A percentile compares a stretch with the other conserved stretches of the same genome.
Evolutionary conservation across 208 protist species (phyloP).

Genomic region (Vickermania ingenoplastis): DNA sequence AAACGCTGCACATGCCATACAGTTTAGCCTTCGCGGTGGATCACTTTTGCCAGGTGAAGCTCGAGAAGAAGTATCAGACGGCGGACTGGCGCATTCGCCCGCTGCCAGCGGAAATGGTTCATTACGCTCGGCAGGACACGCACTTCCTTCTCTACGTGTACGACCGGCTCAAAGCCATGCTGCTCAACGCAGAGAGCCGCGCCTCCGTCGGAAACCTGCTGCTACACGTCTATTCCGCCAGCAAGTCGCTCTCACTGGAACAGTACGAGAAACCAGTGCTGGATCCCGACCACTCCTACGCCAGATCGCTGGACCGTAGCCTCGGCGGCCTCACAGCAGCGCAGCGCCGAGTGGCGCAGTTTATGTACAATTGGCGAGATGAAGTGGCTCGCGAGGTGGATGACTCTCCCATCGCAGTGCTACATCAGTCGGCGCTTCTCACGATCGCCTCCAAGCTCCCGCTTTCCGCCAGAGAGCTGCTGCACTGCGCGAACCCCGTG

Average conservation of each 20-base stretch:
- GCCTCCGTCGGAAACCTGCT: constrained; percentile 79
- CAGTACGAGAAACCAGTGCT: constrained; percentile 90
- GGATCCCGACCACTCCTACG: constrained; percentile 62
- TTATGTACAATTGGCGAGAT: constrained; percentile 84
- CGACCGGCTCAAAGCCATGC: constrained; percentile 78
- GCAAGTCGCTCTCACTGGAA: constrained; percentile 71
- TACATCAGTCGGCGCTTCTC: constrained; percentile 68
- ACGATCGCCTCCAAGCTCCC: constrained; percentile 80
- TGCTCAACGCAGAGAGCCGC: constrained; percentile 71
- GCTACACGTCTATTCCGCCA: constrained; percentile 74
- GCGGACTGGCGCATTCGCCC: constrained; percentile 98
- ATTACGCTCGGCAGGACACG: constrained; percentile 97
- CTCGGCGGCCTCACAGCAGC: constrained; percentile 46
- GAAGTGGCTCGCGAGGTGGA: constrained; percentile 61
- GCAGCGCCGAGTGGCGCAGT: constrained; percentile 51
- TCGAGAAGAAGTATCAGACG: constrained; percentile 97
- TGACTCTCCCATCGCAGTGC: constrained; percentile 73
- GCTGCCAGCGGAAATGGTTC: constrained; percentile 94
- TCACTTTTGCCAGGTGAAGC: constrained; percentile 89
- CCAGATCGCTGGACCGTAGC: constrained; percentile 54
- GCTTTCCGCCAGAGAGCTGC: constrained; percentile 49
- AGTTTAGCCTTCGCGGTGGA: constrained; percentile 93
- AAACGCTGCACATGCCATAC: constrained; percentile 86
- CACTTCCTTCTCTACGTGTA: constrained; percentile 98
- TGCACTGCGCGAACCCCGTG: constrained; percentile 64